These are phyloP conservation scores for Austroboletus niveus DNA, from an alignment of 1,284 basidiomycete genomes.

Conservation along the genomic window DNA sequence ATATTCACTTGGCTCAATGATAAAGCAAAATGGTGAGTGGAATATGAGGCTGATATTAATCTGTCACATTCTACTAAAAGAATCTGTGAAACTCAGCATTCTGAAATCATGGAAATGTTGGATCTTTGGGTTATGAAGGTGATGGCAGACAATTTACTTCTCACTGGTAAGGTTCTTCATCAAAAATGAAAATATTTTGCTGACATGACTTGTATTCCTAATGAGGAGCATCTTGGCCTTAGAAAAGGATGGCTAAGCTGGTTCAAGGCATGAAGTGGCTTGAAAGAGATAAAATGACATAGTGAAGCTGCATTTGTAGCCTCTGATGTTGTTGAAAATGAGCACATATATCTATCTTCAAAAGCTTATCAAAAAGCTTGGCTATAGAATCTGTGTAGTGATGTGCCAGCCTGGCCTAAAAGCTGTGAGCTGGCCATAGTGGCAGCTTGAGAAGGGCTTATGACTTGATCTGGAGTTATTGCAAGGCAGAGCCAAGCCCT, in stretches of 20 bases:
- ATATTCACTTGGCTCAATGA: constrained; percentile 4
- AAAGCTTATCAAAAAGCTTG: neutral
- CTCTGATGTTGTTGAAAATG: neutral
- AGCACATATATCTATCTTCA: neutral
- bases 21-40: neutral
- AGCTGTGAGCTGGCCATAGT: too few relatives aligned
- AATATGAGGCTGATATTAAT: too few relatives aligned
- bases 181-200: neutral
- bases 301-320: neutral
- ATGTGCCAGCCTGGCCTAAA: too few relatives aligned
- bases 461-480: too few relatives aligned
- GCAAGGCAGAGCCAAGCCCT: too few relatives aligned
- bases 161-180: neutral
- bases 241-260: neutral
- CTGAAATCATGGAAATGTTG: neutral
- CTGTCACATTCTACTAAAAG: neutral
- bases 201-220: neutral
- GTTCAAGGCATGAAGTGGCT: neutral
- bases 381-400: too few relatives aligned
- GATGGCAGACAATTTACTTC: neutral
- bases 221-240: neutral
- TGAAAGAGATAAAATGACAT: neutral
- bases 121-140: neutral
- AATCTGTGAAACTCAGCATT: neutral
- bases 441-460: too few relatives aligned